These are phyloP conservation scores for Trametes hirsuta DNA, from an alignment of 1,284 basidiomycete species.

Conservation along the genomic window DNA sequence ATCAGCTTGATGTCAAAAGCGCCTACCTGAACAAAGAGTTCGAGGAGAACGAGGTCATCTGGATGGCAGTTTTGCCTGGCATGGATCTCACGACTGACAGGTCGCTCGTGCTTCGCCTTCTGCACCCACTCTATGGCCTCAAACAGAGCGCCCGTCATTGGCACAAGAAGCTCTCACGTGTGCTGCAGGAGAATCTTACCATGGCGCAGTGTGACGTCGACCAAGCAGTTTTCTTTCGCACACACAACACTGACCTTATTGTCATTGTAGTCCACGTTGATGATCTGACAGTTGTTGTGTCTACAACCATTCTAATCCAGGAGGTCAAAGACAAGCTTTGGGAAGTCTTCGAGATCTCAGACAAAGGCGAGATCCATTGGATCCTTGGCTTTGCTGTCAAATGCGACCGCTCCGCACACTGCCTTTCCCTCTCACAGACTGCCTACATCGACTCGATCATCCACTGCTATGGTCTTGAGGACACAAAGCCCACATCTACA, in stretches of 20 bases:
- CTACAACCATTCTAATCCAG: neutral
- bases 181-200: slow-evolving; percentile 7
- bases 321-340: slow-evolving; percentile 30
- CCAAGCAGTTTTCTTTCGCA: slow-evolving; percentile 25
- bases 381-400: slow-evolving; percentile 39
- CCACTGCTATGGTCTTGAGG: slow-evolving; percentile 15
- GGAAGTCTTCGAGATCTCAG: slow-evolving; percentile 33
- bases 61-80: slow-evolving; percentile 29
- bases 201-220: slow-evolving; percentile 21
- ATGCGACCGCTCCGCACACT: slow-evolving; percentile 26
- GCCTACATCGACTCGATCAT: slow-evolving; percentile 33
- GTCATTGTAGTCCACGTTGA: slow-evolving; percentile 28
- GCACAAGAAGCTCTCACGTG: slow-evolving; percentile 13
- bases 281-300: slow-evolving; percentile 33
- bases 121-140: slow-evolving; percentile 31
- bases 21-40: slow-evolving; percentile 36
- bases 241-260: neutral
- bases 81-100: slow-evolving; percentile 6
- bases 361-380: slow-evolving; percentile 34
- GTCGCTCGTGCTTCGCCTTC: slow-evolving; percentile 15
- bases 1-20: slow-evolving; percentile 39
- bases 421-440: slow-evolving; percentile 31
- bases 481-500: neutral
- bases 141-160: slow-evolving; percentile 27
- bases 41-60: slow-evolving; percentile 30